Evolutionary conservation across 2,329 filamentous ascomycete genomes (phyloP).

Genomic region (Penicillium sp.): DNA sequence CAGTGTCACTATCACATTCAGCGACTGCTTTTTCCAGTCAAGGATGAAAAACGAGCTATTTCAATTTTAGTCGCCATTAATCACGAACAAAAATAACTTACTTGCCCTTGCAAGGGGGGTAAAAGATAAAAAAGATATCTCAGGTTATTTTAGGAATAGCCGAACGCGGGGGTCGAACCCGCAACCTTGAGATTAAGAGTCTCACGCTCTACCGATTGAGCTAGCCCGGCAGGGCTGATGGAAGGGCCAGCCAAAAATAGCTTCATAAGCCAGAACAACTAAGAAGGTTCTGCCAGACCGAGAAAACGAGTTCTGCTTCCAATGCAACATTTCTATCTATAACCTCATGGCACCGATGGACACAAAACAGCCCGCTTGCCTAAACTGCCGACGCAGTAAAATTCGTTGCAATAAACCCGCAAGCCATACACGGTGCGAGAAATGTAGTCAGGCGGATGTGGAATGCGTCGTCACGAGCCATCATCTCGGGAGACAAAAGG

Average conservation of each 20-base stretch:
- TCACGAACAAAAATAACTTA: too few species aligned
- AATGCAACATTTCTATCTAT: too few species aligned
- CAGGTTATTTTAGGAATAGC: constrained; percentile 24
- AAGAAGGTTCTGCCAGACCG: background rate
- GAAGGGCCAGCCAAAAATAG: background rate
- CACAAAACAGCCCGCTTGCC: constrained; percentile 49
- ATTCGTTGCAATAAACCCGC: constrained; percentile 59
- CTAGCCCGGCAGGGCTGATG: constrained; percentile 40
- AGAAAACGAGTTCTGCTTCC: too few species aligned
- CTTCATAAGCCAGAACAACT: background rate
- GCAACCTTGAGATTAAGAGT: constrained; percentile 46
- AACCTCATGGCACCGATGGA: constrained; percentile 20
- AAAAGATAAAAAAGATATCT: constrained; percentile 4
- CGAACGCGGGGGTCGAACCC: constrained; percentile 43
- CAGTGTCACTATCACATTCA: too few species aligned
- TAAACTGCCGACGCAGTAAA: constrained; percentile 63
- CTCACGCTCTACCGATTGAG: constrained; percentile 51
- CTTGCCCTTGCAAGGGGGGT: background rate
- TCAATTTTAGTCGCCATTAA: too few species aligned
- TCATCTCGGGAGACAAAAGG: constrained; percentile 67
- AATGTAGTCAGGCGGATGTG: constrained; percentile 53
- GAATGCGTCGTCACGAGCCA: constrained; percentile 68
- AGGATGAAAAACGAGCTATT: too few species aligned
- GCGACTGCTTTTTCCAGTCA: too few species aligned
- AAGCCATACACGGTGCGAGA: constrained; percentile 53